Conservation (phyloP, 2,329 filamentous ascomycete species). For the Hymenoscyphus fructigenus region DNA sequence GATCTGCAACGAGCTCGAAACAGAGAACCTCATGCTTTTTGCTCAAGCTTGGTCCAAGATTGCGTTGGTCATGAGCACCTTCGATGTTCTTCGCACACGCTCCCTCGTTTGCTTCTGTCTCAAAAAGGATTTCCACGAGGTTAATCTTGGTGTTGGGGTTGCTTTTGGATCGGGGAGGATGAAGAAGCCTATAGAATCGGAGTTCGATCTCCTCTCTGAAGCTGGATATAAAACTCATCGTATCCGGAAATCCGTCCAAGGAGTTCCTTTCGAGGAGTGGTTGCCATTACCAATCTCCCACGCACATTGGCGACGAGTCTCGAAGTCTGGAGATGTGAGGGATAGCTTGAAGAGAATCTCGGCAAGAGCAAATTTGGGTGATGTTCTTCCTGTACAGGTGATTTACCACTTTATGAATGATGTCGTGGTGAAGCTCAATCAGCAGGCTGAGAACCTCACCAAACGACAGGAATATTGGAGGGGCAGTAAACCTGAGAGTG, state of each 20-base stretch:
- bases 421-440: conserved; percentile 49
- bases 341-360: conserved; percentile 34
- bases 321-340: conserved; percentile 25
- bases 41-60: conserved; percentile 24
- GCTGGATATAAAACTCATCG: conserved; percentile 40
- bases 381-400: conserved; percentile 36
- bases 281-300: conserved; percentile 47
- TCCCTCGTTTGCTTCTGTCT: conserved; percentile 49
- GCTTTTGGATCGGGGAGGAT: conserved; percentile 21
- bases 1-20: conserved; percentile 37
- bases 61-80: conserved; percentile 19
- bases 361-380: conserved; percentile 24
- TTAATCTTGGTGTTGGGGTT: conserved; percentile 47
- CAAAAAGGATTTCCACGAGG: conserved; percentile 41
- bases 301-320: conserved; percentile 45
- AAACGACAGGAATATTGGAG: conserved; percentile 8
- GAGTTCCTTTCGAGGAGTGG: conserved; percentile 44
- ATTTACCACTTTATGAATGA: conserved; percentile 51
- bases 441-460: conserved; percentile 23
- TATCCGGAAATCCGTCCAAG: conserved; percentile 44
- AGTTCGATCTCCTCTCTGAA: conserved; percentile 50
- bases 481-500: conserved; percentile 36
- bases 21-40: conserved; percentile 24
- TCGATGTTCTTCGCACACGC: conserved; percentile 34
- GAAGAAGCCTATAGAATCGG: conserved; percentile 41